Evolutionary conservation across 352 stramenopile species (phyloP).

Genomic region (Globisporangium alternatum): DNA sequence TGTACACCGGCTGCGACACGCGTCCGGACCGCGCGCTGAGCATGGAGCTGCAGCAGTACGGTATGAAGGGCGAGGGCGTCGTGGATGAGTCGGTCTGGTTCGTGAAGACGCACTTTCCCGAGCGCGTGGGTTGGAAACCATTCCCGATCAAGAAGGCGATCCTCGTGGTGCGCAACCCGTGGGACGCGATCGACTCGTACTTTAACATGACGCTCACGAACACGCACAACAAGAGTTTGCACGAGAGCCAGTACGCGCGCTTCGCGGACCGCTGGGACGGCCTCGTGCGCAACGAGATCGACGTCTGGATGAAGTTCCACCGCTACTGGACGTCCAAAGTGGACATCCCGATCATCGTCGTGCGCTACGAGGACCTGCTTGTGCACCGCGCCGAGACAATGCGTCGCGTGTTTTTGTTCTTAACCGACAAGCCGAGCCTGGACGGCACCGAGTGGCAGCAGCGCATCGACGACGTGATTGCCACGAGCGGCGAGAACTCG

Average conservation of each 20-base stretch:
- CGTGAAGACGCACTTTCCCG: slow-evolving; percentile 98
- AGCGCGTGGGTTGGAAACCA: slow-evolving; percentile 91
- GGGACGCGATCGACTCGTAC: slow-evolving; percentile 99
- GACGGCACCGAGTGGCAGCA: slow-evolving; percentile 78
- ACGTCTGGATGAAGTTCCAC: slow-evolving; percentile 91
- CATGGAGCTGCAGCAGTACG: slow-evolving; percentile 83
- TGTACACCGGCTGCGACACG: slow-evolving; percentile 97
- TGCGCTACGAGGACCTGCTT: slow-evolving; percentile 92
- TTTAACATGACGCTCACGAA: slow-evolving; percentile 98
- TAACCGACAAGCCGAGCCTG: slow-evolving; percentile 52
- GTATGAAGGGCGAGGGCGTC: slow-evolving; percentile 92
- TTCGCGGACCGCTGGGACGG: slow-evolving; percentile 89
- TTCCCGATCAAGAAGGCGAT: slow-evolving; percentile 81
- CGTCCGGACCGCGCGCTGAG: slow-evolving; percentile 92
- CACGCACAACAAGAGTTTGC: slow-evolving; percentile 90
- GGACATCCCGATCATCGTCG: slow-evolving; percentile 88
- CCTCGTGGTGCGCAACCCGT: slow-evolving; percentile 93
- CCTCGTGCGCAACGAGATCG: slow-evolving; percentile 89
- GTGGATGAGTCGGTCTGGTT: slow-evolving; percentile 94
- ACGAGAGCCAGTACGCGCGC: slow-evolving; percentile 83
- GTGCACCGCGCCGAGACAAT: slow-evolving; percentile 75
- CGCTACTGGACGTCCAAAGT: slow-evolving; percentile 87
- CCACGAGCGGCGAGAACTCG: slow-evolving; percentile 50
- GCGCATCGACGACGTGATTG: slow-evolving; percentile 63
- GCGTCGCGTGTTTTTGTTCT: slow-evolving; percentile 78